Evolutionary conservation across 1,284 basidiomycete species (phyloP), one percentile per base, ranked within the genome.

Genomic region (Bondarzewia mesenterica): DNA sequence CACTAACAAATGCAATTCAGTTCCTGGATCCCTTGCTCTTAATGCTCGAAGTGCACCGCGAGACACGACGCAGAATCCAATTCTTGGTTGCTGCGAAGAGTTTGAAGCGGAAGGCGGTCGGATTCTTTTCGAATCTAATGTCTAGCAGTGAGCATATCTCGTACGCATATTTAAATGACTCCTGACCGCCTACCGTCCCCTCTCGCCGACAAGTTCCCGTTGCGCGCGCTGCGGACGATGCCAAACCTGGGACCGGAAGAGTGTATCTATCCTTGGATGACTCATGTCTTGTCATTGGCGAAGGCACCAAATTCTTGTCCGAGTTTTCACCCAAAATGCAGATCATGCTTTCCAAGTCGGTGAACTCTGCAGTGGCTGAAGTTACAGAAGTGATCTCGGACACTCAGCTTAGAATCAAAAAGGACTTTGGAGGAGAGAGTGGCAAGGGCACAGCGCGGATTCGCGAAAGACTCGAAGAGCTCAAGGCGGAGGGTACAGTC

Each of bases 21-120:
- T 99, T 99, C 67, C 79, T 99, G 48, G 96, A 99, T 62, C 94
- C 96, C 7, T 69, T 99, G 42, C 75, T 99, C 40, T 72, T 99
- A 41, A 85, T 82, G 52, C 80, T 91, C 45, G 91, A 98, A 67
- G 93, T 94, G 7, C 78, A 87, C 61, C 79, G 86, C 50, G 92
- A 96, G 65, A 87, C 88, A 1, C 77, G 82, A 16, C 78, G 96
- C 40, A 79, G 85, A 57, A 89, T 96, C 10, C 85, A 88, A 51
- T 94, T 96, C 61, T 73, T 99, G 38, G 89, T 88, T 23, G 96
- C 96, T n/a, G 93, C 93, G 2, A 91, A 89, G 64, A 93, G 89
- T 59, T 82, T 95, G 86, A 73, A 89, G 56, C 73, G 91, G 39
- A 78, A 75, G 57, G 78, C 82, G 49, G 74, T 99, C 44, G 96